Conservation (phyloP, 306 rosid genomes). For the Cicer pinnatifidum region DNA sequence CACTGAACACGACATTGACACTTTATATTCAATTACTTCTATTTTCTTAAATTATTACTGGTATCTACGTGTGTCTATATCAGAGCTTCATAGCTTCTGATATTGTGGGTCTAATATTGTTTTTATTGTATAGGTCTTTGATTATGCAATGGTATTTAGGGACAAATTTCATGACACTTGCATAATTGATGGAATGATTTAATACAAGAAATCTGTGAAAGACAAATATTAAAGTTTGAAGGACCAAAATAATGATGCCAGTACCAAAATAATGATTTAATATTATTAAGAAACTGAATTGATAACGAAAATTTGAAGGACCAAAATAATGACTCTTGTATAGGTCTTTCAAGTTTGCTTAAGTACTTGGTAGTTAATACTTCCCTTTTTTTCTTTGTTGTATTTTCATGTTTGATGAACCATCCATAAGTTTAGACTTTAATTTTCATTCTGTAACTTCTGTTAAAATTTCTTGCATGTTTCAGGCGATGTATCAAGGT, state of each 20-base stretch:
- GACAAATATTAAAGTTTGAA: not conserved
- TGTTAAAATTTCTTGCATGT: constrained; percentile 11
- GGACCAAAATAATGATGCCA: too few relatives aligned
- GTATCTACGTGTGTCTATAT: too few relatives aligned
- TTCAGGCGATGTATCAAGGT: constrained; percentile 83
- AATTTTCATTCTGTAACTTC: not conserved
- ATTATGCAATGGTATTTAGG: not conserved
- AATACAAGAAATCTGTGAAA: not conserved
- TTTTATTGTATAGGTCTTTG: not conserved
- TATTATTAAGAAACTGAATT: not conserved
- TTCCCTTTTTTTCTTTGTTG: not conserved
- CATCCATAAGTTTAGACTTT: constrained; percentile 18
- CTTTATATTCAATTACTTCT: too few relatives aligned
- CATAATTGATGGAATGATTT: not conserved
- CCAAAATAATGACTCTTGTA: not conserved
- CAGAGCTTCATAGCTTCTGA: not conserved
- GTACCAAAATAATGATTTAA: too few relatives aligned
- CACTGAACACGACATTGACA: too few relatives aligned
- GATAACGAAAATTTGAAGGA: not conserved
- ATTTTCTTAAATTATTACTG: too few relatives aligned
- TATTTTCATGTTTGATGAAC: not conserved
- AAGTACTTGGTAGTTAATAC: constrained; percentile 8
- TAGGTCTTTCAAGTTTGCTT: not conserved
- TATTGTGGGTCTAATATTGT: not conserved
- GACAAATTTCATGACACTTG: not conserved